Evolutionary conservation across 2,329 filamentous ascomycete species (phyloP).

Genomic region (Laburnicola sp.): DNA sequence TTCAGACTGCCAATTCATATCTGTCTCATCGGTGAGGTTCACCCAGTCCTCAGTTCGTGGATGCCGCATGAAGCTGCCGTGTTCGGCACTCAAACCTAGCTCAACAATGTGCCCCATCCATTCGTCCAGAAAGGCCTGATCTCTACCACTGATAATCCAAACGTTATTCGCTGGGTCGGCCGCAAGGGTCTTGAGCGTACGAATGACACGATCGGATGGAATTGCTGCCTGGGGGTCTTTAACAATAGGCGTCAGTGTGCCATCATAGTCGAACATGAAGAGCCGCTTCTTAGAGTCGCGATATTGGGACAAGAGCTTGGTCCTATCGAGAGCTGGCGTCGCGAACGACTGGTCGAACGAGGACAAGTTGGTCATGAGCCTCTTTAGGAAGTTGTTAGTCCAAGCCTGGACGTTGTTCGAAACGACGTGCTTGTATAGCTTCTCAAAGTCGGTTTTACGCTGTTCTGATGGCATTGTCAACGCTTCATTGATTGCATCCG

Average conservation of each 20-base stretch:
- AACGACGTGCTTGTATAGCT: conserved; percentile 81
- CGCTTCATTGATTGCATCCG: conserved; percentile 78
- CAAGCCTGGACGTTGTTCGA: conserved; percentile 84
- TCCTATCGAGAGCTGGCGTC: conserved; percentile 80
- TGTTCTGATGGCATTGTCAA: conserved; percentile 72
- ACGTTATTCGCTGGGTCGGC: conserved; percentile 81
- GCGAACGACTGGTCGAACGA: conserved; percentile 73
- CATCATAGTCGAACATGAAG: conserved; percentile 99
- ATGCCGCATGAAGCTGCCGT: conserved; percentile 90
- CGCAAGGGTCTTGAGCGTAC: conserved; percentile 76
- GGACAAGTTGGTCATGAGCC: conserved; percentile 77
- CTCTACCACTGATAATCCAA: conserved; percentile 98
- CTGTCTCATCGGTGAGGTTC: conserved; percentile 80
- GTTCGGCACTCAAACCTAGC: conserved; percentile 93
- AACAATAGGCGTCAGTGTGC: conserved; percentile 91
- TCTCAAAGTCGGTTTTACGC: conserved; percentile 69
- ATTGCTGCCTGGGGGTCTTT: conserved; percentile 87
- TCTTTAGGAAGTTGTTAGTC: conserved; percentile 78
- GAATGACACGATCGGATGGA: conserved; percentile 79
- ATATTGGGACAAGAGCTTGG: conserved; percentile 73
- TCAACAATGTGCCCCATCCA: conserved; percentile 89
- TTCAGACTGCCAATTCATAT: conserved; percentile 91
- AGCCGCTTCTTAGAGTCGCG: conserved; percentile 74
- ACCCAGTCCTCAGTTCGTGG: conserved; percentile 79
- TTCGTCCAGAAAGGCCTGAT: conserved; percentile 86